Base-by-base conservation (phyloP, 306 rosid genomes). In the Quercus parvula region DNA sequence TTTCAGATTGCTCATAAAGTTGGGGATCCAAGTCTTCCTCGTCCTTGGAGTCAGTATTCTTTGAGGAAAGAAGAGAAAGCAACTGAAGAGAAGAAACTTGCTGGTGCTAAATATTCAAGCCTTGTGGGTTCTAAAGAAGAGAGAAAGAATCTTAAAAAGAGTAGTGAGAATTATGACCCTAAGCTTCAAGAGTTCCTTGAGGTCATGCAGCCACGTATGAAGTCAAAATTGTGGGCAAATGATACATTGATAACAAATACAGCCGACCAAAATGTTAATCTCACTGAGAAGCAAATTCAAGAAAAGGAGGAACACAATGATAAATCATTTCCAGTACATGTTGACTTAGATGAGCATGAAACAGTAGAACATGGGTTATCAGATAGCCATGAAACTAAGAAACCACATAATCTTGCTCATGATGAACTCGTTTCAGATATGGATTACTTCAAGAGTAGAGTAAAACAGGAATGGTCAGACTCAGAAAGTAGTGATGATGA, bases 401-500 rank as follows among this genome's bases (percentile, higher is more conserved):
- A 84, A 71, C 24, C 81, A 14, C 61, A 7, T 72, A 84, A 82
- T 55, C 73, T 75, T 75, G 90, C 88, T 1, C 78, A 70, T 46
- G 87, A 83, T 77, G 86, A 71, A 49, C 82, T 79, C 35, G 31
- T 90, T 71, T 90, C 97, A 17, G 98, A 92, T 85, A 87, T 83
- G 87, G 98, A 92, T 73, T 92, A 92, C 85, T 89, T 92, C 81
- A 91, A 91, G 94, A 95, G 97, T 77, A 90, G 85, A 81, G 94
- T 89, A 74, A 89, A 78, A 51, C 87, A 73, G 8, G 83, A 87
- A 56, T 95, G 99, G 99, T 95, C 98, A 56, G 99, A 88, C 71
- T 95, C 96, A 61, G 93, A 90, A 75, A 86, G 87, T 69, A 77
- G 86, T 70, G 94, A 85, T 1, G 70, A 81, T 31, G 95, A 88